Base-by-base conservation (phyloP, 1,284 basidiomycete species). In the Pseudozyma sp. region DNA sequence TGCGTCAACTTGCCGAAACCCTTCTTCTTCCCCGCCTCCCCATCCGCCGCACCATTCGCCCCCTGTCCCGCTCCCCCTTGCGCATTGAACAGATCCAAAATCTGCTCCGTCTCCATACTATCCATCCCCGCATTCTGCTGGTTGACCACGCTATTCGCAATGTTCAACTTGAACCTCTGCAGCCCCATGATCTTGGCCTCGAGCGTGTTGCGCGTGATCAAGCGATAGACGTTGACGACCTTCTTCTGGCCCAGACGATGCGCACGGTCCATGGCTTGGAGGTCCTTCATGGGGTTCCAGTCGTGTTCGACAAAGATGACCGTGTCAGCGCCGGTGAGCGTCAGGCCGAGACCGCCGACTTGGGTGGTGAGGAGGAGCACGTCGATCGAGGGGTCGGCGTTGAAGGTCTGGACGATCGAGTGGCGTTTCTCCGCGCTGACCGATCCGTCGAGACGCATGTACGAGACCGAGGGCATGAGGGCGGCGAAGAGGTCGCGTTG, bases 291-390 rank as follows among this genome's bases (percentile, higher is more conserved):
- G 17, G 97, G 97, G 85, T 99, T 99, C 97, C 97, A 99, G 85
- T 99, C 97, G 84, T 99, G 97, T 85, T 99, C 97, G 50, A 99
- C 94, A 81, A 99, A 99, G 73, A 99, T 97, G 74, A 99, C 97
- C 1, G 97, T 99, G 85, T 99, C 97, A 9, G 97, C 97, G 29
- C 97, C 96, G 0, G 97, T 99, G 75, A 99, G 87, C 19, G 97
- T 99, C 75, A 99, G 86, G 1, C 97, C 97, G 13, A 99, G 87
- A 6, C 97, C 97, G 67, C 97, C 97, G 48, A 99, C 96, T 73
- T 94, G 93, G 0, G 97, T 99, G 0, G 97, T 99, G 64, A 99
- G 88, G 17, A 99, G 88, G 24, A 99, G 87, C 71, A 94, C 96
- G 84, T 99, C 97, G 80, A 99, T 99, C 80, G 93, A 94, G 0